Conservation (phyloP, 768 basidiomycete species). For the Tylopilus vinaceipallidus region DNA sequence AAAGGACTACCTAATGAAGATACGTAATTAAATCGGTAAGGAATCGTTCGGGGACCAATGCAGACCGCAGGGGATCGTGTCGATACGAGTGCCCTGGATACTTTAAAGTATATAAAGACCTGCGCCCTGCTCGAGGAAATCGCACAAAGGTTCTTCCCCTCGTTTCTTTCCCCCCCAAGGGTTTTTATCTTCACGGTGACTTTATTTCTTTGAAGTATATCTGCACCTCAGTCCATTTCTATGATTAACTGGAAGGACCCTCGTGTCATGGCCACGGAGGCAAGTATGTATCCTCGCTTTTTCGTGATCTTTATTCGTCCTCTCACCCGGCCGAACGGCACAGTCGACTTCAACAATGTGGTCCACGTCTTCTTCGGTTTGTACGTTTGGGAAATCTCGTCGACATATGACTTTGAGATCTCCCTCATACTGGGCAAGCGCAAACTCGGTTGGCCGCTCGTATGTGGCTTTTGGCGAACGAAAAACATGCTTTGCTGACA, state of each 20-base stretch:
- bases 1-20: background rate
- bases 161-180: slow-evolving; percentile 1
- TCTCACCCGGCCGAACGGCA: slow-evolving; percentile 1
- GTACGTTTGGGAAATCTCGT: slow-evolving; percentile 65
- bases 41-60: slow-evolving; percentile 9
- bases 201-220: slow-evolving; percentile 8
- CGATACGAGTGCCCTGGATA: slow-evolving; percentile 24
- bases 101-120: slow-evolving; percentile 23
- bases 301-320: background rate
- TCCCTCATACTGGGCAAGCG: slow-evolving; percentile 58
- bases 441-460: slow-evolving; percentile 67
- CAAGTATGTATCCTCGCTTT: slow-evolving; percentile 16
- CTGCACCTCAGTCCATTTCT: slow-evolving; percentile 12
- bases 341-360: slow-evolving; percentile 59
- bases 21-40: slow-evolving; percentile 20
- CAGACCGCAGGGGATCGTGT: slow-evolving; percentile 5
- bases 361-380: slow-evolving; percentile 64
- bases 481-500: slow-evolving; percentile 1
- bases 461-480: slow-evolving; percentile 34
- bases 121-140: slow-evolving; percentile 1
- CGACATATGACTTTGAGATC: slow-evolving; percentile 66
- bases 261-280: slow-evolving; percentile 19
- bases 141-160: slow-evolving; percentile 3
- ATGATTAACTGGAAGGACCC: slow-evolving; percentile 30
- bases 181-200: slow-evolving; percentile 7